Percentiles rank a stretch among this genome's conserved stretches.
phyloP scores from a whole-genome alignment of 2,329 filamentous ascomycete species.

The Aureobasidium sp. region DNA sequence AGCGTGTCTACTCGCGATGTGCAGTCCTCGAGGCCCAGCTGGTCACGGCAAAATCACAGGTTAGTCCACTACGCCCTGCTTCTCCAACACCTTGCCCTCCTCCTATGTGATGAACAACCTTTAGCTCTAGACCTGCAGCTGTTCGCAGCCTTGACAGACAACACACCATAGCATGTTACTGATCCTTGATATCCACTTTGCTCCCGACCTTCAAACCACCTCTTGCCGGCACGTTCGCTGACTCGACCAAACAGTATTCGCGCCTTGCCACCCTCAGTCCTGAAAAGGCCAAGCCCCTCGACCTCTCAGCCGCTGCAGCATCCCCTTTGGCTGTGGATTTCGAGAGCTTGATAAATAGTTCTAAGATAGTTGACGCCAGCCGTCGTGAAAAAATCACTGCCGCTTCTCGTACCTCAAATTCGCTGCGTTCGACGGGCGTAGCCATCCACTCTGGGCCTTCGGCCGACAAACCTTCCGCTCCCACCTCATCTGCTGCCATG shows the following conservation, averaged over 20 bases:
- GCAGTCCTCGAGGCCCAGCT: conserved; percentile 39
- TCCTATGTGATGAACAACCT: conserved; percentile 33
- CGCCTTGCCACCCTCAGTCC: conserved; percentile 1
- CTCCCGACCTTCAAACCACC: neutral
- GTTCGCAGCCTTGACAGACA: conserved; percentile 36
- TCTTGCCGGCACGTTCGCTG: neutral
- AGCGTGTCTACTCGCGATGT: conserved; percentile 35
- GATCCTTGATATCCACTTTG: conserved; percentile 19
- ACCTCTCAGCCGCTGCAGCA: conserved; percentile 5
- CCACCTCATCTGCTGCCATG: conserved; percentile 26
- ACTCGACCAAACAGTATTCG: conserved; percentile 10
- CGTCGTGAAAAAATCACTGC: conserved; percentile 22
- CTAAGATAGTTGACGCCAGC: conserved; percentile 18
- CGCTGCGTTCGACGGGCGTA: conserved; percentile 23
- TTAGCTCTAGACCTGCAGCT: conserved; percentile 47
- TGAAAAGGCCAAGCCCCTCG: conserved; percentile 7
- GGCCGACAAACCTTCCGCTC: conserved; percentile 24
- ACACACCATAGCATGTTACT: conserved; percentile 33
- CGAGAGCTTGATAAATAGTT: conserved; percentile 13
- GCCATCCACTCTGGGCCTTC: conserved; percentile 33
- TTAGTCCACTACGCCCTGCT: conserved; percentile 23
- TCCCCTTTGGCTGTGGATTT: conserved; percentile 1
- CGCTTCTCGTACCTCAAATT: conserved; percentile 28
- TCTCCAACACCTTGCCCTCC: neutral
- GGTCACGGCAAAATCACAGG: conserved; percentile 41